phyloP scores from a whole-genome alignment of 305 asterid species.

The Solanum aculeatissimum region DNA sequence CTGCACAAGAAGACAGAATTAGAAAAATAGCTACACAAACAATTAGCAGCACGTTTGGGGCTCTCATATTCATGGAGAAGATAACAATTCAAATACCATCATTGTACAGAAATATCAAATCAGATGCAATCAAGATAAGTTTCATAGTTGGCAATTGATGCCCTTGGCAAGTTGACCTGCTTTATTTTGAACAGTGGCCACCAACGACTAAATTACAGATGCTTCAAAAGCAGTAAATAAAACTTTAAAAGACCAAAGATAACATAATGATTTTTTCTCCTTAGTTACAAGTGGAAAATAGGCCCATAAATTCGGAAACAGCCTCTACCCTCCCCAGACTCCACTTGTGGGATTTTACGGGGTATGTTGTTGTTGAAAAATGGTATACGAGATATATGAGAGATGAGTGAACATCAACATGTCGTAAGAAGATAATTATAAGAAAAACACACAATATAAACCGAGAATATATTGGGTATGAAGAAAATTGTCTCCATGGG shows the following conservation, averaged over 20 bases:
- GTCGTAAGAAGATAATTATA: background rate
- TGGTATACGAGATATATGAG: background rate
- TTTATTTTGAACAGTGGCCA: background rate
- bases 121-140: background rate
- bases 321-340: no score
- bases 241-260: background rate
- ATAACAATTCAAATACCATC: background rate
- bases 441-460: background rate
- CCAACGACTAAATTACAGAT: background rate
- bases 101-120: background rate
- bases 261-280: background rate
- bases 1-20: constrained; percentile 29
- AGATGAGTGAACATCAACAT: background rate
- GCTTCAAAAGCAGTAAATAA: background rate
- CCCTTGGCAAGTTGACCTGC: background rate
- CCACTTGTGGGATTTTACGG: no score
- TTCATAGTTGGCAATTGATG: background rate
- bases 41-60: background rate
- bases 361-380: no score
- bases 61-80: background rate
- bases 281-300: background rate
- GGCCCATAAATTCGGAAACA: background rate
- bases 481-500: background rate
- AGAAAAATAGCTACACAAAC: constrained; percentile 2
- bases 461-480: background rate